These are phyloP conservation scores for Inonotus hispidus DNA, from an alignment of 1,284 basidiomycete species.

Conservation along the genomic window DNA sequence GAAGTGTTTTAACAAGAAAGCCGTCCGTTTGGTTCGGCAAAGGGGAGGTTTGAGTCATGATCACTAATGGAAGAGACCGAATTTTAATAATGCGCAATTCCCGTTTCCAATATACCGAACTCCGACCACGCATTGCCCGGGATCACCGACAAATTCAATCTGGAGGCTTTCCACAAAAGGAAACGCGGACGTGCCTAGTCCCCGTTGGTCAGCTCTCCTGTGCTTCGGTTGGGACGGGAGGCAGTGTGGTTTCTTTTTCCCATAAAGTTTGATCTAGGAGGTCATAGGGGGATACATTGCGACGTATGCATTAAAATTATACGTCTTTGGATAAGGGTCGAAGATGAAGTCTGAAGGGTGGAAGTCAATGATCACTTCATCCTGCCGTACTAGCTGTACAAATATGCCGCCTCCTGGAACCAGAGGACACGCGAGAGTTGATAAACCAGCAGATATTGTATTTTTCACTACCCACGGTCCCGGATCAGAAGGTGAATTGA, in stretches of 20 bases:
- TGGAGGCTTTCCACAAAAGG: background rate
- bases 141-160: slow-evolving; percentile 5
- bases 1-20: too few relatives aligned
- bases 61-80: background rate
- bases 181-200: too few relatives aligned
- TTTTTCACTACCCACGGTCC: background rate
- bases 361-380: slow-evolving; percentile 46
- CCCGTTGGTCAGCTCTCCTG: too few relatives aligned
- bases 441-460: slow-evolving; percentile 51
- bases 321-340: slow-evolving; percentile 43
- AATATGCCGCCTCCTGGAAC: slow-evolving; percentile 53
- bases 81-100: background rate
- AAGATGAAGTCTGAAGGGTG: slow-evolving; percentile 46
- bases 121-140: background rate
- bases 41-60: background rate
- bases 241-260: too few relatives aligned
- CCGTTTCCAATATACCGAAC: background rate
- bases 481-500: background rate
- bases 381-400: slow-evolving; percentile 51
- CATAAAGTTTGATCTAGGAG: background rate
- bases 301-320: slow-evolving; percentile 66
- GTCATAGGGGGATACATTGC: slow-evolving; percentile 30
- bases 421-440: slow-evolving; percentile 60
- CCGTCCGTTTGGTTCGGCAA: too few relatives aligned
- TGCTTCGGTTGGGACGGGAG: too few relatives aligned